Evolutionary conservation across 148 eudicot genomes (phyloP), one percentile per base, ranked within the genome.

Genomic region (Rhododendron henanense): DNA sequence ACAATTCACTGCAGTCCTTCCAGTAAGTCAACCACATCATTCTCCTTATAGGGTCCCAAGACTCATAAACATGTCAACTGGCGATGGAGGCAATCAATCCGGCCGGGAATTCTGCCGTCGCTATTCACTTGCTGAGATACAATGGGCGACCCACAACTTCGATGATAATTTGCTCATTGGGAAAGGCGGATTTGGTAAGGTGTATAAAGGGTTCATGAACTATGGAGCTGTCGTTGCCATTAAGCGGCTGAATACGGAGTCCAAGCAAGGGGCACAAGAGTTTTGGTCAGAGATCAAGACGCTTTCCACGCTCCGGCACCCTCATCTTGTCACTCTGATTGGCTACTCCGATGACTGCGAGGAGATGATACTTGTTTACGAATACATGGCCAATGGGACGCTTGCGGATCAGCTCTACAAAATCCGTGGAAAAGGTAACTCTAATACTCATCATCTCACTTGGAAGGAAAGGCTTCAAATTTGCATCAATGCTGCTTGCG

Each of bases 141-240:
- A 1, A 83, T 21, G 14, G 16, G 88, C 83, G 0, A 78, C 85
- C 3, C 8, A 79, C 21, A 25, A 87, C 76, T 87, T 87, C 5
- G 31, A 83, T 35, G 78, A 37, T 1, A 35, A 5, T 78, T 77
- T 79, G 5, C 31, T 87, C 31, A 35, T 87, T 23, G 85, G 85
- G 0, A 13, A 10, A 3, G 88, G 85, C 14, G 85, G 83, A 2
- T 87, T 83, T 33, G 85, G 88, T 18, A 69, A 76, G 14, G 88
- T 87, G 28, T 87, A 87, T 33, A 87, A 59, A 83, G 88, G 88
- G 61, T 76, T 9, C 19, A 76, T 86, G 0, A 61, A 86, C 37
- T 28, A 35, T 75, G 85, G 82, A 11, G 35, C 10, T 21, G 15
- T 44, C 9, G 78, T 86, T 19, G 85, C 83, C 21, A 47, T 86